Evolutionary conservation across 208 protist genomes (phyloP).

Genomic region (Trypanosoma brucei): DNA sequence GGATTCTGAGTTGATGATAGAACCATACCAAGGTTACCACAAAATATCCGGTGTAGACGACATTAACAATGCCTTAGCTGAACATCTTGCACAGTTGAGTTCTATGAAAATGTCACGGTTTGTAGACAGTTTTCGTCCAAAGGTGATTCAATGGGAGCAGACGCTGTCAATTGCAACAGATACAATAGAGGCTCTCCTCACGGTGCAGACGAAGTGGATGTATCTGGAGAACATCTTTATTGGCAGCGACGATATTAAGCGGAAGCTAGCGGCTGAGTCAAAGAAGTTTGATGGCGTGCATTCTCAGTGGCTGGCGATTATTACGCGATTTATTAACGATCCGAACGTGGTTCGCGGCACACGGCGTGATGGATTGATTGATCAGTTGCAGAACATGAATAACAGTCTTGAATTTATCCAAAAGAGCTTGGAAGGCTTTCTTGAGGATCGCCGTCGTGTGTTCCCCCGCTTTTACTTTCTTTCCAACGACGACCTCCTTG

Average conservation of each 20-base stretch:
- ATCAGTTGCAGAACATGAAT: constrained; percentile 92
- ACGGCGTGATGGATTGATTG: constrained; percentile 87
- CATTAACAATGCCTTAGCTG: constrained; percentile 91
- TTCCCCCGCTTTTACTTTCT: constrained; percentile 99
- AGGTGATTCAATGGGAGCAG: constrained; percentile 95
- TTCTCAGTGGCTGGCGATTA: constrained; percentile 91
- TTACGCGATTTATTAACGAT: constrained; percentile 82
- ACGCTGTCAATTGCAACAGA: constrained; percentile 92
- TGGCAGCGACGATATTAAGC: constrained; percentile 96
- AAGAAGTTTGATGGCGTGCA: constrained; percentile 95
- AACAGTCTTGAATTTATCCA: constrained; percentile 95
- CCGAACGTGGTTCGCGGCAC: constrained; percentile 87
- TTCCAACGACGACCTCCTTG: constrained; percentile 96
- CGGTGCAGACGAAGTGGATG: constrained; percentile 95
- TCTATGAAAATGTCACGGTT: constrained; percentile 96
- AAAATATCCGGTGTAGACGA: constrained; percentile 91
- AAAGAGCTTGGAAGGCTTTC: constrained; percentile 95
- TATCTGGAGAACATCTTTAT: constrained; percentile 97
- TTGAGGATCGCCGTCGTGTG: constrained; percentile 94
- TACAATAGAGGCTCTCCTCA: constrained; percentile 90
- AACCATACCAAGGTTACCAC: constrained; percentile 88
- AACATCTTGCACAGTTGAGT: constrained; percentile 91
- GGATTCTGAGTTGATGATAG: constrained; percentile 75
- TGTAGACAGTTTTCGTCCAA: constrained; percentile 92
- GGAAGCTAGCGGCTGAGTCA: constrained; percentile 95